Percentiles rank a stretch among this genome's conserved stretches.
These are phyloP conservation scores for Cinchona pubescens DNA, from an alignment of 257 asterid species.

Conservation along the genomic window DNA sequence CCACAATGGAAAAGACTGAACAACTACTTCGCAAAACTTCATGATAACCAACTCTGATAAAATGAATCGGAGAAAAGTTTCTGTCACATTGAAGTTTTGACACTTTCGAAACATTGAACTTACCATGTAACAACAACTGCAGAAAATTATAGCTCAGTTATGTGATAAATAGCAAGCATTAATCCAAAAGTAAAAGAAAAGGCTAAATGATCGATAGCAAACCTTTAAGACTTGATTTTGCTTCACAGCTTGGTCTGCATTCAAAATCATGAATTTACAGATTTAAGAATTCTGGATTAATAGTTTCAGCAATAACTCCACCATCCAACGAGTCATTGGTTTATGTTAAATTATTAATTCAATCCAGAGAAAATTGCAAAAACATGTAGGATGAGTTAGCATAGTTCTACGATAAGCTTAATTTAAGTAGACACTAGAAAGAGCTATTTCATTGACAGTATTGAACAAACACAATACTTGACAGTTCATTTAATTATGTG, in stretches of 20 bases:
- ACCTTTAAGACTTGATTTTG: constrained; percentile 46
- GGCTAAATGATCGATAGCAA: constrained; percentile 19
- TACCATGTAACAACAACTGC: not conserved
- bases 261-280: constrained; percentile 14
- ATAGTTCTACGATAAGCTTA: not conserved
- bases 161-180: not conserved
- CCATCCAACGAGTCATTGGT: not conserved
- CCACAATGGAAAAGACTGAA: not conserved
- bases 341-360: not conserved
- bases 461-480: not conserved
- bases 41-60: not conserved
- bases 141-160: not conserved
- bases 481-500: not conserved
- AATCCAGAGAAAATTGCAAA: not conserved
- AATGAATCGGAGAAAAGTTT: not conserved
- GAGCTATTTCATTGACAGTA: not conserved
- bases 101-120: not conserved
- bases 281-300: constrained; percentile 18
- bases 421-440: not conserved
- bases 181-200: not conserved
- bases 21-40: not conserved
- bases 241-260: constrained; percentile 53
- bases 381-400: not conserved
- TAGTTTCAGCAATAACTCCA: not conserved
- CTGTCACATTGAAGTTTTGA: not conserved